phyloP scores from a whole-genome alignment of 495 filamentous ascomycete genomes.

The Aspergillus carlsbadensis region DNA sequence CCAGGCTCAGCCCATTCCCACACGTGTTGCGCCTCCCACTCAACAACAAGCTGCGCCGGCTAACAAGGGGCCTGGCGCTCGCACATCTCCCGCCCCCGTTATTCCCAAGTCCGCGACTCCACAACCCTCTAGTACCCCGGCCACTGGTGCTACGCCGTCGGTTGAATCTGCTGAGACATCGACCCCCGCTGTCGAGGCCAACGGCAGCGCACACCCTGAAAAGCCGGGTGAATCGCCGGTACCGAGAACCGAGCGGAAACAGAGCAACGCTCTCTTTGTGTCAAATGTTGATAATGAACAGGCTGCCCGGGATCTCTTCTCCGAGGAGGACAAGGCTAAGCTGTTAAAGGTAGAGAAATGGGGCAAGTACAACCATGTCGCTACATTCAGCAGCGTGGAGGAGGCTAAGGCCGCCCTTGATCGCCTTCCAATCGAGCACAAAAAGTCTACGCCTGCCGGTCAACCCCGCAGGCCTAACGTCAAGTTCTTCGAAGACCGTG shows the following conservation, averaged over 20 bases:
- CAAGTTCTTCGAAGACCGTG: conserved; percentile 73
- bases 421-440: conserved; percentile 69
- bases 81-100: conserved; percentile 50
- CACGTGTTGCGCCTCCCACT: conserved; percentile 29
- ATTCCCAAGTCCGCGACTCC: conserved; percentile 58
- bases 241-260: conserved; percentile 49
- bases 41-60: conserved; percentile 38
- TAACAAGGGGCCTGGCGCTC: conserved; percentile 39
- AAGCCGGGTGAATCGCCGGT: conserved; percentile 40
- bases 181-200: conserved; percentile 32
- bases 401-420: conserved; percentile 75
- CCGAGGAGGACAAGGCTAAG: conserved; percentile 76
- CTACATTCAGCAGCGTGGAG: conserved; percentile 72
- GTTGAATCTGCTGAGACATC: conserved; percentile 34
- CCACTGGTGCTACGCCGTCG: conserved; percentile 36
- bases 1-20: conserved; percentile 34
- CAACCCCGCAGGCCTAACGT: conserved; percentile 70
- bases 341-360: conserved; percentile 75
- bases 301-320: conserved; percentile 73
- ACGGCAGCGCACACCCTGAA: conserved; percentile 36
- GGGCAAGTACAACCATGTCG: conserved; percentile 73
- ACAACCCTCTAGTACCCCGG: conserved; percentile 34
- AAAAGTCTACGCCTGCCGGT: conserved; percentile 60
- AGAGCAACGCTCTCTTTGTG: conserved; percentile 78
- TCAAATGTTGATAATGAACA: conserved; percentile 75